Evolutionary conservation across 1,139 yeast genomes (phyloP).

Genomic region (Yamadazyma kanchanaburiensis): DNA sequence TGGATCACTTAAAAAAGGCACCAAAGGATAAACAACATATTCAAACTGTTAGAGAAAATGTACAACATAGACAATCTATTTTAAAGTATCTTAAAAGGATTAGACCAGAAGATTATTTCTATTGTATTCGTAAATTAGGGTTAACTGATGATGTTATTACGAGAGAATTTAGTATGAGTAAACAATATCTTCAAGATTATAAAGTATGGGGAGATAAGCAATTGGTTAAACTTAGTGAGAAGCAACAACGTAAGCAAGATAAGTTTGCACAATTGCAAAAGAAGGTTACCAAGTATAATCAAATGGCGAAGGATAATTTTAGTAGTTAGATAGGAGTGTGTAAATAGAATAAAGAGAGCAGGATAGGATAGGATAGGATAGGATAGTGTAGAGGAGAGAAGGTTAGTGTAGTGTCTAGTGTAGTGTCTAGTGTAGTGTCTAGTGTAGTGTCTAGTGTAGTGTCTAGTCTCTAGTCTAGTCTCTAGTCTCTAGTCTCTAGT

Average conservation of each 20-base stretch:
- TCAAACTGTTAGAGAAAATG: conserved; percentile 72
- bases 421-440: too few relatives aligned
- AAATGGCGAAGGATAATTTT: conserved; percentile 36
- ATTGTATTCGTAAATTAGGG: conserved; percentile 85
- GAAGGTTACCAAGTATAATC: conserved; percentile 39
- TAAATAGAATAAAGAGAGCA: too few relatives aligned
- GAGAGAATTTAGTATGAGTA: conserved; percentile 80
- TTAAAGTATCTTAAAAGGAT: conserved; percentile 77
- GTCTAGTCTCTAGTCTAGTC: too few relatives aligned
- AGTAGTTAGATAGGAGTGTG: background rate
- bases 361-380: too few relatives aligned
- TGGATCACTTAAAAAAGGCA: conserved; percentile 68
- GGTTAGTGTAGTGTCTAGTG: too few relatives aligned
- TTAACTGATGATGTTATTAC: conserved; percentile 76
- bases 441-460: too few relatives aligned
- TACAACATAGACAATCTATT: conserved; percentile 83
- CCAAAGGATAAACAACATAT: conserved; percentile 73
- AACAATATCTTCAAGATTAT: conserved; percentile 80
- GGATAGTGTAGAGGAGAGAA: too few relatives aligned
- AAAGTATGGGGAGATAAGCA: conserved; percentile 71
- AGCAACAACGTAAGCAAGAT: conserved; percentile 35
- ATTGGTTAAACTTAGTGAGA: conserved; percentile 41
- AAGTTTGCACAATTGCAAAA: conserved; percentile 35
- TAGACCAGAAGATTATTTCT: conserved; percentile 77
- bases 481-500: too few relatives aligned